Evolutionary conservation across 108 stramenopile species (phyloP).

Genomic region (Skeletonema menzelii): DNA sequence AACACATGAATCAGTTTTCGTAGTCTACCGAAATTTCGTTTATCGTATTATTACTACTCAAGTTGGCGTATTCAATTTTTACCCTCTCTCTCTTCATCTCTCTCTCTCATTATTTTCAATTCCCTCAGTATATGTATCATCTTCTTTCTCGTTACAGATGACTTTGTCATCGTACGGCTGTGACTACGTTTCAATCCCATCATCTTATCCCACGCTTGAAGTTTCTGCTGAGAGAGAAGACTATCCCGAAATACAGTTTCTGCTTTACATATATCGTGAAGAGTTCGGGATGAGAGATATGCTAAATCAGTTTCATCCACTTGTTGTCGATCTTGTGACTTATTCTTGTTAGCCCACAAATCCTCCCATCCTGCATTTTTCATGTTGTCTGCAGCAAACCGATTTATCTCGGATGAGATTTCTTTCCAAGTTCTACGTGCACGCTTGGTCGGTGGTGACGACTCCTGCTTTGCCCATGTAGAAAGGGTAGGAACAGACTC

Average conservation of each 20-base stretch:
- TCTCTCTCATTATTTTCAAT: background rate
- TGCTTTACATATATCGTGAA: background rate
- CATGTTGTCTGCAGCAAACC: background rate
- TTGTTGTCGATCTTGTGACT: background rate
- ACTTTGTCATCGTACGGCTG: background rate
- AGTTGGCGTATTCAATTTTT: no score
- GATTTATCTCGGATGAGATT: background rate
- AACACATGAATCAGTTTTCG: no score
- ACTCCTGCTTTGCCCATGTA: no score
- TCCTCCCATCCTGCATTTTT: background rate
- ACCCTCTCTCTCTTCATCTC: background rate
- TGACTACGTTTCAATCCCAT: background rate
- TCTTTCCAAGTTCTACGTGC: background rate
- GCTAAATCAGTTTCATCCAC: background rate
- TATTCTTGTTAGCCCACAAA: background rate
- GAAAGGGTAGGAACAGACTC: no score
- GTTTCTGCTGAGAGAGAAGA: background rate
- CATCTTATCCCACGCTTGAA: background rate
- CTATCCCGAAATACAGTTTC: background rate
- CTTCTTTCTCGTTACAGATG: background rate
- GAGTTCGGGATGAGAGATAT: background rate
- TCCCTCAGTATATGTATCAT: background rate
- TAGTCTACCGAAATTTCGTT: no score
- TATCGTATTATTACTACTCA: no score
- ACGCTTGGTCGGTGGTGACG: no score